phyloP scores from a whole-genome alignment of 768 basidiomycete species.

The Hygrocybe punicea region DNA sequence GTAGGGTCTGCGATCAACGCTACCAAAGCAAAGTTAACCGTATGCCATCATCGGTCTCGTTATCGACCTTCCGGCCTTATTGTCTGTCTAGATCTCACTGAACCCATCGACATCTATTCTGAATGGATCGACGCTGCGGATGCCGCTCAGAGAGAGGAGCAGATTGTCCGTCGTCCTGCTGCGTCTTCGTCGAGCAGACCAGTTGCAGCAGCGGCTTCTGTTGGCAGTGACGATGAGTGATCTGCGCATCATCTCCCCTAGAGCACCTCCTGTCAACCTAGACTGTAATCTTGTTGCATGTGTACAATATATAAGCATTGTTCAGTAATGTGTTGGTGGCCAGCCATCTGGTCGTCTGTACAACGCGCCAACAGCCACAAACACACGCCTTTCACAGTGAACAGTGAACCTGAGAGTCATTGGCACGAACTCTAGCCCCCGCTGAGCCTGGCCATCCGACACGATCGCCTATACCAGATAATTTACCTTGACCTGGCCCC shows the following conservation, averaged over 20 bases:
- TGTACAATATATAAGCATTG: background rate
- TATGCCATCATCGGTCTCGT: conserved; percentile 28
- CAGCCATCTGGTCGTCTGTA: background rate
- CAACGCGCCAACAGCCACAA: conserved; percentile 11
- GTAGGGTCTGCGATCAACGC: conserved; percentile 81
- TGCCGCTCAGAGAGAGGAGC: conserved; percentile 66
- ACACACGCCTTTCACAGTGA: background rate
- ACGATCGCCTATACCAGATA: no score
- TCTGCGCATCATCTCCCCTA: background rate
- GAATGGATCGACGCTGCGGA: conserved; percentile 91
- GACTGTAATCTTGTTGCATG: background rate
- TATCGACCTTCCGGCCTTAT: background rate
- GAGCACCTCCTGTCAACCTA: background rate
- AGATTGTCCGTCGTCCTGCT: conserved; percentile 41
- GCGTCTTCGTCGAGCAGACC: conserved; percentile 59
- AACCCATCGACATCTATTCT: conserved; percentile 85
- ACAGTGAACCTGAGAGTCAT: no score
- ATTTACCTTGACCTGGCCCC: background rate
- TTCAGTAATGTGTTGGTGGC: background rate
- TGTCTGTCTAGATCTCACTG: conserved; percentile 65
- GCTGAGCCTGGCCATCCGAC: no score
- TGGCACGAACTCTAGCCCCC: background rate
- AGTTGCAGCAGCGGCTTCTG: conserved; percentile 41
- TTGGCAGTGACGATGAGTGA: conserved; percentile 52
- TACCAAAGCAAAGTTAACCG: conserved; percentile 87